phyloP scores from a whole-genome alignment of 306 rosid genomes.

The Medicago arabica region DNA sequence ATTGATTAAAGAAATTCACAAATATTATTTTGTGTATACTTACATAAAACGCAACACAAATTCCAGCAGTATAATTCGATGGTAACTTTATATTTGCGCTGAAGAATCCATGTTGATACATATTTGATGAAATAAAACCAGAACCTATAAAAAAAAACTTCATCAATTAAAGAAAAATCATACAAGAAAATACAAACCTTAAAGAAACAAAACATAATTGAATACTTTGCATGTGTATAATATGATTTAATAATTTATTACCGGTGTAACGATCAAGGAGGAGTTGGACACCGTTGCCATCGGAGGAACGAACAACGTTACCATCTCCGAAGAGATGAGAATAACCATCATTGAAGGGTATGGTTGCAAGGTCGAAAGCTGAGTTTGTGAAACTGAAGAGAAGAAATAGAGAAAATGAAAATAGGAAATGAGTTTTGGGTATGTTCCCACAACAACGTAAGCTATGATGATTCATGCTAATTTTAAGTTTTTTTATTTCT shows the following conservation, averaged over 20 bases:
- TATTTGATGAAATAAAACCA: slow-evolving; percentile 85
- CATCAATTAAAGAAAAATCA: neutral
- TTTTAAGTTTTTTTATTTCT: slow-evolving; percentile 29
- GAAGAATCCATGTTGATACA: slow-evolving; percentile 88
- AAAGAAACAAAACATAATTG: neutral
- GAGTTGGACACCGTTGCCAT: slow-evolving; percentile 80
- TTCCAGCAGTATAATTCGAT: slow-evolving; percentile 84
- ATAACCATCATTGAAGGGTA: slow-evolving; percentile 73
- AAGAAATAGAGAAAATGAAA: slow-evolving; percentile 6
- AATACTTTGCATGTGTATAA: neutral
- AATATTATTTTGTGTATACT: slow-evolving; percentile 25
- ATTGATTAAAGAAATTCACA: slow-evolving; percentile 10
- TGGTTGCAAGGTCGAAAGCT: slow-evolving; percentile 68
- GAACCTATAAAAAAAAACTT: slow-evolving; percentile 55
- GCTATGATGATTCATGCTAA: slow-evolving; percentile 51
- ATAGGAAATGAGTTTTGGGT: slow-evolving; percentile 35
- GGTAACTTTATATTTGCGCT: slow-evolving; percentile 92
- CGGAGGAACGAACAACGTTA: slow-evolving; percentile 80
- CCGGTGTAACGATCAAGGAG: slow-evolving; percentile 93
- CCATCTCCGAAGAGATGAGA: slow-evolving; percentile 76
- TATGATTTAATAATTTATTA: neutral
- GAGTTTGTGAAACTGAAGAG: slow-evolving; percentile 43
- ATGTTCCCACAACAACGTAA: slow-evolving; percentile 47
- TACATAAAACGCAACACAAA: slow-evolving; percentile 91
- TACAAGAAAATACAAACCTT: neutral